A percentile compares a stretch with the other conserved stretches of the same genome.
These are phyloP conservation scores for Lanzia echinophila DNA, from an alignment of 2,329 filamentous ascomycete genomes.

Conservation along the genomic window DNA sequence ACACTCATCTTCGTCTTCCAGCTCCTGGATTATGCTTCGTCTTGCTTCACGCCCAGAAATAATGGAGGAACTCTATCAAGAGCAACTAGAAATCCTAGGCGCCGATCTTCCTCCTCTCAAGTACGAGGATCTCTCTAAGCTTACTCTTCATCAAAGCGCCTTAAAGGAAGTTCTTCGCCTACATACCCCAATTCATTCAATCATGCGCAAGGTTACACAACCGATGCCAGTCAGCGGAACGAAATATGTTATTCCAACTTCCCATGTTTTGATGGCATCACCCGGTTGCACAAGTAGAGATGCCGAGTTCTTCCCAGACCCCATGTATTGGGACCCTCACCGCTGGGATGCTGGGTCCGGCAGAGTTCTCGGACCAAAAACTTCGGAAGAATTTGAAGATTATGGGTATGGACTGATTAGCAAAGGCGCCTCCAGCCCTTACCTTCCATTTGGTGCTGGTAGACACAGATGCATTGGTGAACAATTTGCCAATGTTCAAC, in stretches of 20 bases:
- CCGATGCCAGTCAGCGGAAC: conserved; percentile 80
- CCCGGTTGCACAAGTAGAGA: conserved; percentile 74
- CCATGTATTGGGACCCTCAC: conserved; percentile 80
- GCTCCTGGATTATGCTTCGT: conserved; percentile 77
- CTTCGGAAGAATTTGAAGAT: conserved; percentile 67
- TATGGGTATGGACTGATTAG: conserved; percentile 91
- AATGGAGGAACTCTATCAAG: conserved; percentile 72
- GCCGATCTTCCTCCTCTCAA: conserved; percentile 65
- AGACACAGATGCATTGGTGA: conserved; percentile 93
- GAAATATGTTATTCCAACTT: conserved; percentile 73
- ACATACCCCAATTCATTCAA: conserved; percentile 90
- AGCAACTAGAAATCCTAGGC: conserved; percentile 71
- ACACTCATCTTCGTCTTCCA: conserved; percentile 79
- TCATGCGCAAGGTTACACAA: conserved; percentile 85
- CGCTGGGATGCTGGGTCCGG: conserved; percentile 70
- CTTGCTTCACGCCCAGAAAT: conserved; percentile 72
- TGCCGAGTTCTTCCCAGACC: conserved; percentile 71
- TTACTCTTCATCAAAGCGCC: conserved; percentile 76
- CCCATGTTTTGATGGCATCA: conserved; percentile 75
- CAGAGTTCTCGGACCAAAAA: conserved; percentile 40
- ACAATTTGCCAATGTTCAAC: conserved; percentile 89
- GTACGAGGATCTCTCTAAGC: conserved; percentile 70
- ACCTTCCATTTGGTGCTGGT: conserved; percentile 89
- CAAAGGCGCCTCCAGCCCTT: conserved; percentile 84
- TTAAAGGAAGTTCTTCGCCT: conserved; percentile 89